These are phyloP conservation scores for Diphasiastrum complanatum DNA, from an alignment of 83 land plant genomes.

Conservation along the genomic window DNA sequence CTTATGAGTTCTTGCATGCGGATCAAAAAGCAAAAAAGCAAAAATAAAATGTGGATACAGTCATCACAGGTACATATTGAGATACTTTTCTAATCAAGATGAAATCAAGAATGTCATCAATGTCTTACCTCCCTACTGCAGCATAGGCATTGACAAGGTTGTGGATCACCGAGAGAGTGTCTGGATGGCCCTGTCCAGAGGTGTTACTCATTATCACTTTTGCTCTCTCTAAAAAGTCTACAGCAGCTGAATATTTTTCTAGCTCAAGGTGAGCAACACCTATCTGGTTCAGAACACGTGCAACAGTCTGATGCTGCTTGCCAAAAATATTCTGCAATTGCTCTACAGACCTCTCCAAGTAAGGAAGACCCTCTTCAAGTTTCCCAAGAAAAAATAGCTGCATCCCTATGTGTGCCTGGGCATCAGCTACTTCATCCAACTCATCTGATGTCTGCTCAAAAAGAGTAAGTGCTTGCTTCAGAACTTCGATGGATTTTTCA, in stretches of 20 bases:
- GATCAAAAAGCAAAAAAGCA: too few species aligned
- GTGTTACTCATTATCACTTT: slow-evolving; percentile 56
- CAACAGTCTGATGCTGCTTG: slow-evolving; percentile 56
- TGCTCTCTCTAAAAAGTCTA: slow-evolving; percentile 58
- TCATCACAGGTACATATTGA: too few species aligned
- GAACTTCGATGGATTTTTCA: slow-evolving; percentile 51
- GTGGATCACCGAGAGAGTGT: slow-evolving; percentile 54
- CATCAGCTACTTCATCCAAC: slow-evolving; percentile 51
- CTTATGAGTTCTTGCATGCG: too few species aligned
- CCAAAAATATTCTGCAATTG: slow-evolving; percentile 67
- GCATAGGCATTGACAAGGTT: slow-evolving; percentile 59
- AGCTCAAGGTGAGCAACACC: slow-evolving; percentile 65
- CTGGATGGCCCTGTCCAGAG: slow-evolving; percentile 59
- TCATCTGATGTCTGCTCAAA: slow-evolving; percentile 53
- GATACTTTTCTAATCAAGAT: too few species aligned
- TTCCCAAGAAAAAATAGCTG: slow-evolving; percentile 55
- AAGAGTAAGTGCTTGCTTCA: slow-evolving; percentile 42
- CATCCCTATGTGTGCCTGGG: slow-evolving; percentile 60
- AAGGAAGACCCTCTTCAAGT: slow-evolving; percentile 50
- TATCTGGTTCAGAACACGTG: slow-evolving; percentile 61
- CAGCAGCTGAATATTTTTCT: slow-evolving; percentile 53
- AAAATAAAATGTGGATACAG: too few species aligned
- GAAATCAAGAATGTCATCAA: too few species aligned
- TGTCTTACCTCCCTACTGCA: slow-evolving; percentile 55
- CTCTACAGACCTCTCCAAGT: slow-evolving; percentile 58